Evolutionary conservation across 768 basidiomycete species (phyloP).

Genomic region (Macrolepiota fuliginosa): DNA sequence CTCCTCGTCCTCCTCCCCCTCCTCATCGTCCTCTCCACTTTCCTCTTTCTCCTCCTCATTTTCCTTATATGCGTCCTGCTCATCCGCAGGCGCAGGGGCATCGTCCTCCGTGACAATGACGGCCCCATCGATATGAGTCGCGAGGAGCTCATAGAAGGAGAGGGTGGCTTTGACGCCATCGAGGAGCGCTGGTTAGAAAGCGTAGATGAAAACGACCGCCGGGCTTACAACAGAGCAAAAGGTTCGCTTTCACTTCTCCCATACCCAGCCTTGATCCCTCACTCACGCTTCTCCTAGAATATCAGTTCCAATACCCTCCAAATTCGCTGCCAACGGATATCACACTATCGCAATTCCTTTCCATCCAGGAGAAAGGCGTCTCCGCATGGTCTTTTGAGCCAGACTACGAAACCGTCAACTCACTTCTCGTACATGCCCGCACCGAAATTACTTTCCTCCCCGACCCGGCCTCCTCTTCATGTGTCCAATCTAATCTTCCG

Average conservation of each 20-base stretch:
- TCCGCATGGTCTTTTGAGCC: constrained; percentile 99
- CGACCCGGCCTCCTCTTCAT: constrained; percentile 92
- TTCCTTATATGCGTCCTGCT: constrained; percentile 90
- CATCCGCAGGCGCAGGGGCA: constrained; percentile 73
- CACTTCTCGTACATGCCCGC: constrained; percentile 88
- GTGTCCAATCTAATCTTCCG: constrained; percentile 95
- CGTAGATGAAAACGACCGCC: constrained; percentile 60
- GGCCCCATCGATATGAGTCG: constrained; percentile 93
- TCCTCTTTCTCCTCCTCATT: constrained; percentile 88
- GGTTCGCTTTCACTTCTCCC: constrained; percentile 45
- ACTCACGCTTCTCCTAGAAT: constrained; percentile 44
- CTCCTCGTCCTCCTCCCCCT: constrained; percentile 89
- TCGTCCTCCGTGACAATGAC: constrained; percentile 79
- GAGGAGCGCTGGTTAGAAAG: constrained; percentile 93
- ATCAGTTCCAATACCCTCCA: constrained; percentile 85
- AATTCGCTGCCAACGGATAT: constrained; percentile 98
- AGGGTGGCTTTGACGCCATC: constrained; percentile 90
- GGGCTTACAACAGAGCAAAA: constrained; percentile 83
- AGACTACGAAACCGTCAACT: constrained; percentile 93
- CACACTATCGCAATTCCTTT: constrained; percentile 96
- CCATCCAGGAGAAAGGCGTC: constrained; percentile 99
- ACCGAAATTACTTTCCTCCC: constrained; percentile 98
- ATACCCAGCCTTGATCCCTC: constrained; percentile 10
- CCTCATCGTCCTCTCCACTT: constrained; percentile 89
- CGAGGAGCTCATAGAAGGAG: constrained; percentile 86